Evolutionary conservation across 305 asterid genomes (phyloP), one percentile per base, ranked within the genome.

Genomic region (Fraxinus latifolia): DNA sequence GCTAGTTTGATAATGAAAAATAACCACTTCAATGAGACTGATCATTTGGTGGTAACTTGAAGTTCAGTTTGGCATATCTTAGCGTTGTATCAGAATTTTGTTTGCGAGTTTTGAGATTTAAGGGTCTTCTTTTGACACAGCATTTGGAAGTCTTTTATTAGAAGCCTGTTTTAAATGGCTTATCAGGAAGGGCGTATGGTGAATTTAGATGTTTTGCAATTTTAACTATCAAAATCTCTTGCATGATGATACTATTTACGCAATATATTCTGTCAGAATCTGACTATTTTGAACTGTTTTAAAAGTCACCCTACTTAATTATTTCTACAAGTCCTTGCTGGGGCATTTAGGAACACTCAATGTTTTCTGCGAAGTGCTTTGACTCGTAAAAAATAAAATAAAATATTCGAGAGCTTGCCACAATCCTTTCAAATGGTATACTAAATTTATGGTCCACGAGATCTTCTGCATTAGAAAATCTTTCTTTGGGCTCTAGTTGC

Each of bases 1-100:
- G 37, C 74, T 68, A 27, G 74, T 29, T 68, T 31, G 36, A 68
- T 68, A 68, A 14, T 68, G 39, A 68, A 68, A 68, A 68, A 68
- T 27, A 68, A 68, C 21, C 36, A 68, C 74, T 68, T 68, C 21
- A 68, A 76, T 25, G 34, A 76, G 79, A 19, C 60, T 74, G 39
- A 25, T 25, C 79, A 76, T 15, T 3, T 76, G 79, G 79, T 33
- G 60, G 44, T 47, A 27, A 76, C 65, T 47, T 47, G 70, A 44
- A 17, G 79, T 25, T 8, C 34, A 5, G 29, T 76, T 23, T 5
- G 79, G 39, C 21, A 31, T 29, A 68, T 29, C 74, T 68, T 68
- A 14, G 74, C 9, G 0, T 31, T 68, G 74, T 68, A 29, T 68
- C 39, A 12, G 74, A 68, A 27, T 68, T 60, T 60, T 60, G 70